Evolutionary conservation across 2,329 filamentous ascomycete genomes (phyloP), one percentile per base, ranked within the genome.

Genomic region (Tolypocladium ovalisporum): DNA sequence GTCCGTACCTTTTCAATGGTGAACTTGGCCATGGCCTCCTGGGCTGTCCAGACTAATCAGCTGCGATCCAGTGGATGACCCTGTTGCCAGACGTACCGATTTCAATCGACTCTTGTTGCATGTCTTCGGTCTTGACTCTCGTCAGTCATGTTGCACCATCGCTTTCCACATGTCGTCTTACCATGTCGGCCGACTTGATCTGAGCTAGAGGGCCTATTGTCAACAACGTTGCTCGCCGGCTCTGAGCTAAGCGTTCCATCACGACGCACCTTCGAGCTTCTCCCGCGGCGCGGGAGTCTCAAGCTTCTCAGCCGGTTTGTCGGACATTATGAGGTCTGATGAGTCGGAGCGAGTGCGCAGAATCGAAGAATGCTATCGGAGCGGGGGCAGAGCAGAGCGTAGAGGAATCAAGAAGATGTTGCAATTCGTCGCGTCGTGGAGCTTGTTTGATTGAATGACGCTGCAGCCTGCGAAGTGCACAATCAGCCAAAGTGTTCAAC

Each of bases 171-270:
- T 15, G 22, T 34, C 32, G n/a, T 58, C 59, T 56, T 81, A 97
- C 94, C 94, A 99, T 99, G 72, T 99, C 94, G 59, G 90, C 93
- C 66, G 92, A 96, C 80, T 99, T 99, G 75, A 99, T 87, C 77
- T 96, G 91, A 62, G 90, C 94, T 99, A 69, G 63, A 67, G 53
- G n/a, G 37, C 34, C 51, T 12, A 27, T 36, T 9, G 59, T 63
- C 59, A 63, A 60, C 56, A 47, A 44, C 19, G n/a, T n/a, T 29
- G 27, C 57, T 37, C 39, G 39, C 49, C 19, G 5, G 40, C 39
- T n/a, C 10, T 17, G 10, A 9, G 10, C n/a, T 13, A 29, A 8
- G 22, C 4, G 13, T 44, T 15, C 32, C 52, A 54, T 34, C 32
- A 32, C 17, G 34, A 56, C 73, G 71, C 73, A 89, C 88, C 84